Evolutionary conservation across 1,284 basidiomycete species (phyloP).

Genomic region (Leccinum glutinopallens): DNA sequence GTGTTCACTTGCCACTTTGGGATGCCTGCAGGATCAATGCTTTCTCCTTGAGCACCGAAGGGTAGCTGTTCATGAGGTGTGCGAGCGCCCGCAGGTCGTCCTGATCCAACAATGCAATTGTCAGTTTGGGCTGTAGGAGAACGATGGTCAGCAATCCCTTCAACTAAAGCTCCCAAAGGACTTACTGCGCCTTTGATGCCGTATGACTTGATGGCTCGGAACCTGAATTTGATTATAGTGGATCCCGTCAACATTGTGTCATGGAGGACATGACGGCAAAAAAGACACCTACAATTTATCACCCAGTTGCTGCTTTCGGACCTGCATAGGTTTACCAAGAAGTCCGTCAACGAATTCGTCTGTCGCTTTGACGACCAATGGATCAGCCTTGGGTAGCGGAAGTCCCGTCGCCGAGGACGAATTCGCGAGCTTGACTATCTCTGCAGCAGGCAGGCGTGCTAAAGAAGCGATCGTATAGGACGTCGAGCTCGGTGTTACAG

Average conservation of each 20-base stretch:
- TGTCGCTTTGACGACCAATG: conserved; percentile 67
- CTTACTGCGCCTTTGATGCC: conserved; percentile 79
- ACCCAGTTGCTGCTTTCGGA: conserved; percentile 82
- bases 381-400: conserved; percentile 71
- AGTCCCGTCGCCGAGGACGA: conserved; percentile 58
- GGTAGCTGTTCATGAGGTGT: conserved; percentile 87
- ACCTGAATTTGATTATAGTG: conserved; percentile 42
- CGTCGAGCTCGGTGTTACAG: conserved; percentile 48
- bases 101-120: conserved; percentile 79
- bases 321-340: conserved; percentile 58
- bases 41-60: conserved; percentile 79
- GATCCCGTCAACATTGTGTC: conserved; percentile 4
- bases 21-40: conserved; percentile 45
- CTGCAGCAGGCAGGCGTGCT: conserved; percentile 65
- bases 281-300: conserved; percentile 65
- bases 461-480: conserved; percentile 60
- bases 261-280: background rate
- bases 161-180: conserved; percentile 10
- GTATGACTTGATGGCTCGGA: conserved; percentile 77
- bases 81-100: conserved; percentile 83
- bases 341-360: conserved; percentile 79
- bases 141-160: conserved; percentile 5
- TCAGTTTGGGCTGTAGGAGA: conserved; percentile 67
- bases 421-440: conserved; percentile 66
- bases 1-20: conserved; percentile 31